Base-by-base conservation (phyloP, 164 flowering plant genomes). In the Santalum album region DNA sequence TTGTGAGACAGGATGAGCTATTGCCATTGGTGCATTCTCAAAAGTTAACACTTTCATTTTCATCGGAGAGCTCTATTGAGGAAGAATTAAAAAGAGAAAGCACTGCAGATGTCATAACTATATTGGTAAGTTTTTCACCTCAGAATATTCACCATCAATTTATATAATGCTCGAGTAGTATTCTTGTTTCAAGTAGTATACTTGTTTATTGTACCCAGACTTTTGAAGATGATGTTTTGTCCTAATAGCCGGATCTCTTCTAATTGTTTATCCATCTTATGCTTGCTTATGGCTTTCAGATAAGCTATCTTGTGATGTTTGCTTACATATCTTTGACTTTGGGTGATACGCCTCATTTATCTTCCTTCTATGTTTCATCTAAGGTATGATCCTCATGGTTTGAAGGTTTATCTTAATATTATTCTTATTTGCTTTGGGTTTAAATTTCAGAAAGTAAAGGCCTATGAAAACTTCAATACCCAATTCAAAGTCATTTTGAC, bases 241-340 rank as follows among this genome's bases (percentile, higher is more conserved):
- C 17, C 18, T 16, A n/a, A 15, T 16, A 6, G 19, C 17, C 26
- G 18, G 26, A 26, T 50, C 42, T 38, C 42, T 38, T 25, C 51
- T 50, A 50, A 50, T 44, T 53, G 14, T 24, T 50, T 49, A 15
- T 12, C 11, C 23, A 7, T 62, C 47, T 44, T 61, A 42, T 63
- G 43, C 34, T 47, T 6, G 26, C 25, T 27, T 35, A 22, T 66
- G 52, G 51, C 17, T 69, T 62, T 62, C 96, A 94, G 99, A 76
- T 90, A 67, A 90, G 99, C 80, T 94, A 94, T 66, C 85, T 94
- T 50, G 96, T 94, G 70, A 90, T 94, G 99, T 94, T 94, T 75
- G 96, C 88, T 45, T 90, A 94, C 63, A 87, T 94, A 69, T 94
- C 99, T 29, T 64, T 90, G 63, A 81, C 96, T 47, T 67, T 94